Evolutionary conservation across 768 basidiomycete species (phyloP), one percentile per base, ranked within the genome.

Genomic region (Gloeostereum incarnatum): DNA sequence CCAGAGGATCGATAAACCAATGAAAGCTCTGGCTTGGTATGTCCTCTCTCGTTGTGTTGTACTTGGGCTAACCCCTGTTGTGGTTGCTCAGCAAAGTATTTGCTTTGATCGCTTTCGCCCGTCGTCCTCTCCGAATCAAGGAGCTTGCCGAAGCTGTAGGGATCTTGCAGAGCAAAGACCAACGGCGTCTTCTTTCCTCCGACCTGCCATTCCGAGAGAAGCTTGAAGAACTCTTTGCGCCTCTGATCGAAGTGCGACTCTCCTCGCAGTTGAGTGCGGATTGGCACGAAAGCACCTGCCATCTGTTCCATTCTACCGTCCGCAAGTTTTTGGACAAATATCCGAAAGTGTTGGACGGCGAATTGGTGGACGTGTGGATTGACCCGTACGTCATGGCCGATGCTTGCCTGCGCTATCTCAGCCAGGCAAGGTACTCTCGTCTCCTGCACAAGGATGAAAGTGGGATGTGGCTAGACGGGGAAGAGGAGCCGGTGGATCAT

Each of bases 401-500:
- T 10, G 56, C 54, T 1, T 58, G 56, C 31, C 40, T 60, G 9
- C 32, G 24, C 9, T 59, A 59, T 41, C 49, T 60, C 11, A 23
- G 22, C 1, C 57, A 51, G 22, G 18, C 45, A 1, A 41, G 46
- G 2, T 58, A 51, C 31, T 8, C 51, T 8, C 13, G 31, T 3
- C 43, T 47, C 1, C 45, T 60, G n/a, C 19, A 19, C 8, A 47
- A 45, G 20, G 16, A 30, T 7, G 46, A 42, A 14, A 27, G 30
- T 21, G 40, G 23, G 3, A 36, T 23, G 5, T 60, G 58, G 57
- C 16, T 46, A 20, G 57, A 59, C 27, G 31, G 33, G n/a, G 22
- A 27, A 7, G 52, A 47, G 6, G 39, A 35, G 1, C 36, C 51
- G 1, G 46, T 58, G 9, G 38, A 51, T 16, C 36, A 49, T 6